Evolutionary conservation across 2,329 filamentous ascomycete species (phyloP), one percentile per base, ranked within the genome.

Genomic region (Arthrobotrys megalospora): DNA sequence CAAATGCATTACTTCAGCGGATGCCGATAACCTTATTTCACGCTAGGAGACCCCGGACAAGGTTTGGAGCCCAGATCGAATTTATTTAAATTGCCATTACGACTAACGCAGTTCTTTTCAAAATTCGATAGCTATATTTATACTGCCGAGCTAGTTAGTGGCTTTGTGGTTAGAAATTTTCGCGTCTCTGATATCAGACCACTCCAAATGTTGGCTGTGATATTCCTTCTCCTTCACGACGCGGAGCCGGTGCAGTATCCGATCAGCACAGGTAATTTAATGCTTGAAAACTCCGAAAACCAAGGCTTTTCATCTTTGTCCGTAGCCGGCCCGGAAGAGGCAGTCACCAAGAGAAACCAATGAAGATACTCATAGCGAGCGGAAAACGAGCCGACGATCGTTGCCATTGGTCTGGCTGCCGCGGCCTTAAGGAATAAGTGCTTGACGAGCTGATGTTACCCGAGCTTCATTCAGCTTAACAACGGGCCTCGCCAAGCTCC

Each of bases 361-460:
- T 43, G 34, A 45, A 53, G 52, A 21, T 58, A 19, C 28, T 45
- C 28, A 50, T 50, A 24, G 50, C 48, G 38, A 36, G 45, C 55
- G 52, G 43, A 28, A 66, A 78, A 63, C 28, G 66, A 63, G 45
- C 67, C 66, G 75, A 68, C 36, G 63, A 78, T 72, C 58, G 38
- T 58, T 50, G n/a, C 58, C 32, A 60, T 53, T 67, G 45, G 48
- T 58, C 24, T 52, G 52, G 38, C 6, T 63, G 14, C 75, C 75
- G 75, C 75, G 75, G 75, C 21, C 50, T 78, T 78, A 78, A 78
- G 75, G 73, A 70, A 45, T 58, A 70, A 75, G 43, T 45, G 45
- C 16, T 60, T 52, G 34, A 58, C 53, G 47, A 73, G 69, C 63
- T 75, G 70, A 75, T 68, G 45, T 50, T 45, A 47, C 43, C 43